phyloP scores from a whole-genome alignment of 78 protist species.

The Pelomyxa schiedti region DNA sequence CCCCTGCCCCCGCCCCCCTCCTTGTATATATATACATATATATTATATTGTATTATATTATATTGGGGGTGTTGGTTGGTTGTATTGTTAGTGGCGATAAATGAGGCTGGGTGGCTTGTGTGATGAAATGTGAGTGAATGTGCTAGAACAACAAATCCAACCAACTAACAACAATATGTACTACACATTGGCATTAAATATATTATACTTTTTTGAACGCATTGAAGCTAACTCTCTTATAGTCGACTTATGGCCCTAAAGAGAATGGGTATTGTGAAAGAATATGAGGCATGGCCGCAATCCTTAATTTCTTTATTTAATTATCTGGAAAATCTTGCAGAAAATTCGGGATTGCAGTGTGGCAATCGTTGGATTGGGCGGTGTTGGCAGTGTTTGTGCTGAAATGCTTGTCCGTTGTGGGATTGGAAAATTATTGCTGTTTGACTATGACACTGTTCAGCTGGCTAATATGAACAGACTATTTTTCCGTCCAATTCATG shows the following conservation, averaged over 20 bases:
- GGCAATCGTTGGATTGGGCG: slow-evolving; percentile 87
- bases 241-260: slow-evolving; percentile 72
- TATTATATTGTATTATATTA: too few species aligned
- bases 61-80: too few species aligned
- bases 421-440: slow-evolving; percentile 88
- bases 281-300: slow-evolving; percentile 63
- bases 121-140: too few species aligned
- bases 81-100: too few species aligned
- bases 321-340: slow-evolving; percentile 4
- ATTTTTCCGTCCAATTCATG: slow-evolving; percentile 89
- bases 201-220: not conserved
- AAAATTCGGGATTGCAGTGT: slow-evolving; percentile 65
- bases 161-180: too few species aligned
- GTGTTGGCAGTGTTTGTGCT: slow-evolving; percentile 88
- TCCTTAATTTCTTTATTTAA: too few species aligned
- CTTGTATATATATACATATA: too few species aligned
- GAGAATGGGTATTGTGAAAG: slow-evolving; percentile 75
- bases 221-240: not conserved
- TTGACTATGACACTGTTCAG: slow-evolving; percentile 94
- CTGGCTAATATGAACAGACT: slow-evolving; percentile 93
- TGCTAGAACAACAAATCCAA: too few species aligned
- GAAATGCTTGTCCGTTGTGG: slow-evolving; percentile 97
- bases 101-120: too few species aligned
- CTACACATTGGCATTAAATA: slow-evolving; percentile 1
- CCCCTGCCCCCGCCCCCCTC: too few species aligned